Conservation (phyloP, 1,284 basidiomycete species). For the Cutaneotrichosporon sp. region DNA sequence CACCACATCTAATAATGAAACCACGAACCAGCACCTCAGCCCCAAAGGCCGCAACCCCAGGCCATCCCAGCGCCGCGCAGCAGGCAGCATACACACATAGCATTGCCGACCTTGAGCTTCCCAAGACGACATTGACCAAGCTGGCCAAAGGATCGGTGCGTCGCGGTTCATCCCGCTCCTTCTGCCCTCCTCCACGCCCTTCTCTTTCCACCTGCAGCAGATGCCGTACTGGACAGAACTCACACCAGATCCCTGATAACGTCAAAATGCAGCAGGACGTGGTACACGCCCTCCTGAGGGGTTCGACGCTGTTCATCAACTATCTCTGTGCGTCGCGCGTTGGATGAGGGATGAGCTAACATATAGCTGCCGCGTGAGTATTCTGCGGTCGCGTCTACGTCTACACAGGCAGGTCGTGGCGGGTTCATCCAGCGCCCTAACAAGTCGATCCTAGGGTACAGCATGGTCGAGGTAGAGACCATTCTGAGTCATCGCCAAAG, state of each 20-base stretch:
- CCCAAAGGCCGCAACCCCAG: constrained; percentile 3
- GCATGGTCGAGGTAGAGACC: too few relatives aligned
- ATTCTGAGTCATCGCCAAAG: too few relatives aligned
- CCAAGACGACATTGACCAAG: constrained; percentile 73
- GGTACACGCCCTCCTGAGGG: constrained; percentile 73
- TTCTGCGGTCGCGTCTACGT: not conserved
- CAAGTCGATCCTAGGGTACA: too few relatives aligned
- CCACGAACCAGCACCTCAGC: constrained; percentile 11
- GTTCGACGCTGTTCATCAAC: constrained; percentile 87
- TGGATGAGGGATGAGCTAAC: constrained; percentile 9
- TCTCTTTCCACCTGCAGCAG: not conserved
- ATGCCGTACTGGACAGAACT: not conserved
- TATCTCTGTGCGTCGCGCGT: constrained; percentile 66
- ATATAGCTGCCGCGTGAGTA: constrained; percentile 9
- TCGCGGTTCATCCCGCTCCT: constrained; percentile 25
- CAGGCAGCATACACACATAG: constrained; percentile 33
- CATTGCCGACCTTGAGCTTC: constrained; percentile 81
- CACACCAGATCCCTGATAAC: constrained; percentile 70
- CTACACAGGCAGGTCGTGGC: too few relatives aligned
- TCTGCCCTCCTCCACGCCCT: not conserved
- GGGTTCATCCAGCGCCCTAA: too few relatives aligned
- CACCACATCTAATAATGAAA: constrained; percentile 5
- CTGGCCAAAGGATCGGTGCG: constrained; percentile 70
- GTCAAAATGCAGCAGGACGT: constrained; percentile 85
- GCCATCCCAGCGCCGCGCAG: constrained; percentile 33